These are phyloP conservation scores for Cryptosporidium felis DNA, from an alignment of 169 alveolate species.

Conservation along the genomic window DNA sequence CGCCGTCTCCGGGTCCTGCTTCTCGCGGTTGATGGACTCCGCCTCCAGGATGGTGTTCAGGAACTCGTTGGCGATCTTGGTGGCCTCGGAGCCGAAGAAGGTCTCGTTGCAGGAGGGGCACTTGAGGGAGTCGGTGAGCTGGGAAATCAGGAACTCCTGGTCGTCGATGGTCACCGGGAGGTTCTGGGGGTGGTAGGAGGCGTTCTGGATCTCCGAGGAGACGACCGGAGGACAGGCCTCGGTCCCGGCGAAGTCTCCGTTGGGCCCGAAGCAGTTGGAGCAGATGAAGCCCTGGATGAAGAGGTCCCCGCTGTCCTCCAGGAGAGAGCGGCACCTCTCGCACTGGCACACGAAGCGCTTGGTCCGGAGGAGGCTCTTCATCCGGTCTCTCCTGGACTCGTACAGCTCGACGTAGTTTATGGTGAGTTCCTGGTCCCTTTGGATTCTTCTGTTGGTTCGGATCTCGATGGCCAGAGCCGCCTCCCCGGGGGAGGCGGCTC, in stretches of 20 bases:
- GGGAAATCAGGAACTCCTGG: constrained; percentile 30
- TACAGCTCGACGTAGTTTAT: constrained; percentile 42
- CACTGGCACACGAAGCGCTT: constrained; percentile 38
- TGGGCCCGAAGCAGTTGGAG: constrained; percentile 5
- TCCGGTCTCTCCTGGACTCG: constrained; percentile 46
- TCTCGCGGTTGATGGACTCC: not conserved
- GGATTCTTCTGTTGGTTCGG: constrained; percentile 1
- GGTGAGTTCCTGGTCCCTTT: constrained; percentile 29
- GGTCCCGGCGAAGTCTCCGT: not conserved
- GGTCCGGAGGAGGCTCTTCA: not conserved
- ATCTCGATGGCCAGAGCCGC: not conserved
- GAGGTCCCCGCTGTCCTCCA: not conserved
- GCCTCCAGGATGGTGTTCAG: constrained; percentile 6
- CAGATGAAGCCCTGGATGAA: constrained; percentile 35
- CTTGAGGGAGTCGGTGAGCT: constrained; percentile 3
- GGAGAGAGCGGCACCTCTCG: not conserved
- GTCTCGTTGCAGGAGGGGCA: constrained; percentile 17
- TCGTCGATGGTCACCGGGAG: constrained; percentile 9
- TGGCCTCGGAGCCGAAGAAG: constrained; percentile 34
- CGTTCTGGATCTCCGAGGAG: not conserved
- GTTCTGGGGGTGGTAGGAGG: not conserved
- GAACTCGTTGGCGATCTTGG: constrained; percentile 8
- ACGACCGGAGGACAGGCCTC: not conserved
- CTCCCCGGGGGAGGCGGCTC: not conserved
- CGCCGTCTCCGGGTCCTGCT: constrained; percentile 7